Percentiles rank a stretch among this genome's conserved stretches.
Conservation (phyloP, 78 protist genomes). For the Dictyostelium purpureum region DNA sequence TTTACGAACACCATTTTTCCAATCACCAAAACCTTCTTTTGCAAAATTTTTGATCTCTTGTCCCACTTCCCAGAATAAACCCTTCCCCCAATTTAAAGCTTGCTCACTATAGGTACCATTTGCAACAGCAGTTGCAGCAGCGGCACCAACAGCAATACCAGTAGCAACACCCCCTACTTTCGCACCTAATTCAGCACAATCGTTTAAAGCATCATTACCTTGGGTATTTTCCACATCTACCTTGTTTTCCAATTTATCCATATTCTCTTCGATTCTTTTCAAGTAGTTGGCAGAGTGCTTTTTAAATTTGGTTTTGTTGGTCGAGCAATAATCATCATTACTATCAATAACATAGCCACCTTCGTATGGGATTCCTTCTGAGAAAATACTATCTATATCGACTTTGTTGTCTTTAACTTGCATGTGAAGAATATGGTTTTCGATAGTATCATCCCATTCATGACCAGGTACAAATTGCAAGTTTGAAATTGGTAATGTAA, state of each 20-base stretch:
- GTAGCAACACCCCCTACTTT: not conserved
- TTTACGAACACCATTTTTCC: not conserved
- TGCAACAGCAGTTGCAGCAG: not conserved
- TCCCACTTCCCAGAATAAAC: not conserved
- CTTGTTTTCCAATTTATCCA: not conserved
- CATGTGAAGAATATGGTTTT: not conserved
- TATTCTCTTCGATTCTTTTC: not conserved
- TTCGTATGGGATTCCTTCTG: not conserved
- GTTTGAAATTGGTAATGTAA: not conserved
- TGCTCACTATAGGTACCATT: not conserved
- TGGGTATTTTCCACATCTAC: not conserved
- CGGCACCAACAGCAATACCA: not conserved
- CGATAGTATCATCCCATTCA: not conserved
- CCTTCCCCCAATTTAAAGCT: not conserved
- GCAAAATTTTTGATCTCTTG: no score
- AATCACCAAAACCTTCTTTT: not conserved
- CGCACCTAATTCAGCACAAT: not conserved
- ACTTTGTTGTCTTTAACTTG: not conserved
- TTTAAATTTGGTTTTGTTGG: not conserved
- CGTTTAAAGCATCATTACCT: not conserved
- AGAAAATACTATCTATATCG: not conserved
- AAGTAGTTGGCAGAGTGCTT: not conserved
- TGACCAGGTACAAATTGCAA: not conserved
- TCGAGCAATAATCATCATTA: not conserved
- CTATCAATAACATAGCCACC: not conserved